Evolutionary conservation across 2,329 filamentous ascomycete genomes (phyloP), one percentile per base, ranked within the genome.

Genomic region (Aspergillus udagawae): DNA sequence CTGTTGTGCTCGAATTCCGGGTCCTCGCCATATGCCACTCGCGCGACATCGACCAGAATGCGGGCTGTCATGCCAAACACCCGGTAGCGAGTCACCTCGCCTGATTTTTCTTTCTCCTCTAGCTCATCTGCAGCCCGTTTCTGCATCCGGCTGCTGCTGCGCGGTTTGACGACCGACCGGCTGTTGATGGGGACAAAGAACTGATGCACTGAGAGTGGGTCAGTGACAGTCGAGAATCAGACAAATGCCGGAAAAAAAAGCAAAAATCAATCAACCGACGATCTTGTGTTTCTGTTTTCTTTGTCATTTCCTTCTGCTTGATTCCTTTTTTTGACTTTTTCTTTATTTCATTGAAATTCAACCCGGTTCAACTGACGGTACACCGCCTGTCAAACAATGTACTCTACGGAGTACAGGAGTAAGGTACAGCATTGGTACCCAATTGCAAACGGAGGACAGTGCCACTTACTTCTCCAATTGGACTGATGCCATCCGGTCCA

Each of bases 1-100:
- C 78, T 79, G 60, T 86, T 84, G 67, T 85, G 84, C 77, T 95
- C 91, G 72, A 96, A 96, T 70, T 91, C 88, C 3, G 93, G 93
- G 70, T 90, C 85, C 75, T 89, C 83, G 2, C 77, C 88, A 71
- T 94, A 97, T 21, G 92, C 93, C 20, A 96, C 82, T 60, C 90
- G 81, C 35, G 93, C 92, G 4, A 89, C 88, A 75, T 97, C 93
- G 4, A 97, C 90, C 54, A 97, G 73, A 54, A 97, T 93, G 53
- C 91, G 81, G 2, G 91, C 93, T 53, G 93, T 97, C 91, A 97
- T 93, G 17, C 93, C 93, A 83, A 92, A 97, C 4, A 97, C 92
- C 64, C 89, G 86, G 75, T 94, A 96, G 41, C 89, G 80, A 45
- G 77, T 77, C 48, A 81, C 63, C 9, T 72, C 68, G 2, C 79